Evolutionary conservation across 2,329 filamentous ascomycete species (phyloP), one percentile per base, ranked within the genome.

Genomic region (Penicillium vulpinum): DNA sequence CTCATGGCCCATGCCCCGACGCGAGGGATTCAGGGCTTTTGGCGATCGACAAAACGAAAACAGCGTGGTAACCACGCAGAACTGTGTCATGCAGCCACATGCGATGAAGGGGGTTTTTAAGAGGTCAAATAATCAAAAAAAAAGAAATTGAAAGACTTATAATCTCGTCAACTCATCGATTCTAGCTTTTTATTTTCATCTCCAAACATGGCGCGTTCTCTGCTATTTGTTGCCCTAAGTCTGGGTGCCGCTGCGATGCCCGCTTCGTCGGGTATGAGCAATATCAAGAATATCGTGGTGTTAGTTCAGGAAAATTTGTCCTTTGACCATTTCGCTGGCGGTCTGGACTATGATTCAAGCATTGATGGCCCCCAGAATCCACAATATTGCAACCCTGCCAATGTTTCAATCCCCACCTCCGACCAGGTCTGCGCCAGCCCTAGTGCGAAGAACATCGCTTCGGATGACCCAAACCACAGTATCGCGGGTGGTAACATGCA

Each of bases 241-340:
- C 44, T 57, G 22, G 48, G 54, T 45, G 15, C 59, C 50, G 5
- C 51, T 39, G 54, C 53, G 10, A 48, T 54, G 9, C 56, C 58
- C 26, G 40, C 51, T 36, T 54, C 44, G 16, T 53, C 53, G 15
- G 59, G 59, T 35, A 41, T 59, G 28, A 61, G 50, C 36, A 77
- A 76, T 54, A 81, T 81, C 67, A 80, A 80, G 67, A 78, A 78
- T 61, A 77, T 80, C 6, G 78, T 81, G 45, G 74, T 80, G 26
- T 67, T 81, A 18, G 77, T 80, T 10, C 70, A 77, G 63, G 76
- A 78, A 54, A 77, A 78, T 59, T 67, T 76, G 26, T 73, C 71
- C 0, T 73, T 75, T 46, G 77, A 79, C 58, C 74, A 72, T 51
- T 73, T 77, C 28, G 71, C 73, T 16, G 77, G 77, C 31, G 77